These are phyloP conservation scores for Pterula multifida DNA, from an alignment of 1,284 basidiomycete species.

Conservation along the genomic window DNA sequence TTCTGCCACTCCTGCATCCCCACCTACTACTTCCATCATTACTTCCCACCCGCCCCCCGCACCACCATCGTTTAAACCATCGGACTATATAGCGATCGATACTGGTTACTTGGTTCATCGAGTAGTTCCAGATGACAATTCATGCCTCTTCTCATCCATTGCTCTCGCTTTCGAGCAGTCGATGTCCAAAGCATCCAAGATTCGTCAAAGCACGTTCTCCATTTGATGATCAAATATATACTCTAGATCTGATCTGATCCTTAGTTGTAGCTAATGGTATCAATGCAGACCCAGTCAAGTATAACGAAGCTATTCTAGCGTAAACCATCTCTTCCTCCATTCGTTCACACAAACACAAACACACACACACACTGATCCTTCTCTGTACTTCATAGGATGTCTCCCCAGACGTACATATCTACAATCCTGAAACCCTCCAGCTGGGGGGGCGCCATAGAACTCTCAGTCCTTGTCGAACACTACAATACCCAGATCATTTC, in stretches of 20 bases:
- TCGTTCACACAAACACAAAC: conserved; percentile 10
- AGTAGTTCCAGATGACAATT: conserved; percentile 87
- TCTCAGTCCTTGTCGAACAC: conserved; percentile 70
- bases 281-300: conserved; percentile 53
- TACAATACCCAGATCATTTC: conserved; percentile 80
- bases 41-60: conserved; percentile 7
- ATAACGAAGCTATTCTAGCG: conserved; percentile 80
- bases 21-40: conserved; percentile 3
- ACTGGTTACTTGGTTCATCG: conserved; percentile 60
- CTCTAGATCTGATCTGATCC: conserved; percentile 6
- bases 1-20: conserved; percentile 3
- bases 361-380: conserved; percentile 10
- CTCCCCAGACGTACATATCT: conserved; percentile 65
- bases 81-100: conserved; percentile 47
- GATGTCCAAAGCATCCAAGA: conserved; percentile 47
- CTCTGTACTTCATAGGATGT: conserved; percentile 28
- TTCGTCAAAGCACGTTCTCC: conserved; percentile 46
- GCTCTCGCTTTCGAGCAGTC: conserved; percentile 79
- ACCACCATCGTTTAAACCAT: conserved; percentile 23
- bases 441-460: conserved; percentile 93
- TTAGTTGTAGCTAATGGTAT: conserved; percentile 84
- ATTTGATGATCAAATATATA: background rate
- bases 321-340: conserved; percentile 19
- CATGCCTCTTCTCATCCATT: conserved; percentile 82
- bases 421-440: conserved; percentile 70